Conservation (phyloP, 1,139 yeast species). For the Pichia sp. region DNA sequence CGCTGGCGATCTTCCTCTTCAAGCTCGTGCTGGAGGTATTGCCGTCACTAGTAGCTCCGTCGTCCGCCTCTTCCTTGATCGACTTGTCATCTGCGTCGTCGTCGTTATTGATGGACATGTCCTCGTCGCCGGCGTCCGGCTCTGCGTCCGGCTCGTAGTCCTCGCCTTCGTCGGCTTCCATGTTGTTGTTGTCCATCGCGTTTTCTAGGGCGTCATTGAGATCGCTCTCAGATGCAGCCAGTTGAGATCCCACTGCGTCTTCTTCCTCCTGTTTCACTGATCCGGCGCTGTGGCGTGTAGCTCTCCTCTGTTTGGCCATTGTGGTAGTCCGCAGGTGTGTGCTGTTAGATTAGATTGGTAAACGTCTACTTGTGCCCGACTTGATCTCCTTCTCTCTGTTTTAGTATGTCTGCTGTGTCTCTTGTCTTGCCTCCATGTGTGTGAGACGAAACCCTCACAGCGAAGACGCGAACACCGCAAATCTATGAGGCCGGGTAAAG, state of each 20-base stretch:
- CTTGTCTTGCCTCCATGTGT: no score
- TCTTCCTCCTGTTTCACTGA: not conserved
- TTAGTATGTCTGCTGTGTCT: no score
- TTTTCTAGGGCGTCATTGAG: not conserved
- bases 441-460: no score
- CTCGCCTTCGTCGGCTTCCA: slow-evolving; percentile 10
- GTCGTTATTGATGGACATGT: not conserved
- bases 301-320: slow-evolving; percentile 7
- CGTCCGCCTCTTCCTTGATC: slow-evolving; percentile 14
- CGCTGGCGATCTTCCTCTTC: slow-evolving; percentile 4
- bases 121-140: not conserved
- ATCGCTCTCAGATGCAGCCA: not conserved
- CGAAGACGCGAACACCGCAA: no score
- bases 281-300: not conserved
- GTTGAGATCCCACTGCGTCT: not conserved
- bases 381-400: no score
- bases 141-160: slow-evolving; percentile 14
- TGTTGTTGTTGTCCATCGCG: not conserved
- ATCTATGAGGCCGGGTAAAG: no score
- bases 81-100: slow-evolving; percentile 9
- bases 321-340: not conserved
- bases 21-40: not conserved
- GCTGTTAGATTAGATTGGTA: not conserved
- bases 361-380: no score
- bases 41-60: slow-evolving; percentile 12